Percentiles rank a stretch among this genome's conserved stretches.
Evolutionary conservation across 352 stramenopile genomes (phyloP).

Genomic region (Globisporangium rhizosaccharum): DNA sequence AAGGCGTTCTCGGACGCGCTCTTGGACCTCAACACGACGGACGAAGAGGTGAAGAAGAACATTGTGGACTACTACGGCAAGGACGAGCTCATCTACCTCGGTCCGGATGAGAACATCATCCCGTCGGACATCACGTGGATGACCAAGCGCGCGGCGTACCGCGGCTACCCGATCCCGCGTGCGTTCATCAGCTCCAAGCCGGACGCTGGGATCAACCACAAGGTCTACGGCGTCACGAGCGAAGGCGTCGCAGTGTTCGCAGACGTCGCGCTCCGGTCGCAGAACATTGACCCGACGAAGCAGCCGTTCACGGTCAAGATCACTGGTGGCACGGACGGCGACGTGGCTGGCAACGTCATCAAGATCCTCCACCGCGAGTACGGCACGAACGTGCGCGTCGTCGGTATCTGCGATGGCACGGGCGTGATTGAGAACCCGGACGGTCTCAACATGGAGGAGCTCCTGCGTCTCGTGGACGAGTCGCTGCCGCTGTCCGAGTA

Average conservation of each 20-base stretch:
- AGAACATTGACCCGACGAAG: slow-evolving; percentile 70
- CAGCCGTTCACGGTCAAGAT: slow-evolving; percentile 81
- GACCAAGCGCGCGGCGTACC: slow-evolving; percentile 75
- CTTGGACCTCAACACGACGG: slow-evolving; percentile 72
- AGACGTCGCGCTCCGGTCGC: slow-evolving; percentile 66
- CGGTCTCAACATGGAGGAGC: slow-evolving; percentile 91
- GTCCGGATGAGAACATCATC: slow-evolving; percentile 82
- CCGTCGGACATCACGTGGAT: slow-evolving; percentile 77
- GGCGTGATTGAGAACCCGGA: slow-evolving; percentile 94
- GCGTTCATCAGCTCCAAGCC: slow-evolving; percentile 86
- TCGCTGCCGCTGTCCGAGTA: slow-evolving; percentile 87
- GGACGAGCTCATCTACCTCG: slow-evolving; percentile 81
- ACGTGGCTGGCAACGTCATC: slow-evolving; percentile 97
- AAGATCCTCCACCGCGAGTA: slow-evolving; percentile 96
- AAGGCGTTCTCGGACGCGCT: slow-evolving; percentile 94
- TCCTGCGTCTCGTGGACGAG: slow-evolving; percentile 92
- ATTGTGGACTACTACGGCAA: slow-evolving; percentile 78
- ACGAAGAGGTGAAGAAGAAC: slow-evolving; percentile 65
- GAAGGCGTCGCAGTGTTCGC: slow-evolving; percentile 80
- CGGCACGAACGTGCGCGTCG: slow-evolving; percentile 92
- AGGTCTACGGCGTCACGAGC: slow-evolving; percentile 82
- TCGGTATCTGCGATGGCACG: slow-evolving; percentile 88
- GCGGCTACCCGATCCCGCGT: slow-evolving; percentile 72
- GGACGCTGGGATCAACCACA: slow-evolving; percentile 82
- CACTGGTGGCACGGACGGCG: slow-evolving; percentile 95